These are phyloP conservation scores for Pythium sukuiense DNA, from an alignment of 352 stramenopile species.

Conservation along the genomic window DNA sequence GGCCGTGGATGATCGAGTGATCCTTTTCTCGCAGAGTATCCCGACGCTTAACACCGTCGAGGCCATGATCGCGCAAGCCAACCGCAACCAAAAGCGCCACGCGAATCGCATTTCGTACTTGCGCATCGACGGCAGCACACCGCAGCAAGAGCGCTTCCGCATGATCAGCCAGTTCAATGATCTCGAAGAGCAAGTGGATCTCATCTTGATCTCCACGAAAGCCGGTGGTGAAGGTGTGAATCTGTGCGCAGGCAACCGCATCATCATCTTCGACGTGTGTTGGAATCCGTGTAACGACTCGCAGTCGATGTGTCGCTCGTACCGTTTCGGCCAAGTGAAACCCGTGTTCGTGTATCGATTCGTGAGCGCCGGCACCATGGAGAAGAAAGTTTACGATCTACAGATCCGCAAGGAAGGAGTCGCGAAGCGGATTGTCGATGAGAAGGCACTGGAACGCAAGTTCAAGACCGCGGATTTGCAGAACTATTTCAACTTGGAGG, in stretches of 20 bases:
- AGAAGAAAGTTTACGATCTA: constrained; percentile 92
- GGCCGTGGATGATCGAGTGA: constrained; percentile 76
- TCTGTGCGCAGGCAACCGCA: constrained; percentile 84
- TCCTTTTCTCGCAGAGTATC: constrained; percentile 90
- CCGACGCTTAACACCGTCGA: constrained; percentile 82
- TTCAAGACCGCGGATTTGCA: constrained; percentile 79
- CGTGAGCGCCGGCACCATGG: constrained; percentile 90
- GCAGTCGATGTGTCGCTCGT: constrained; percentile 92
- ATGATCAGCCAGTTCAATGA: constrained; percentile 86
- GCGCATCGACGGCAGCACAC: constrained; percentile 82
- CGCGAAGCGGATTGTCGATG: constrained; percentile 87
- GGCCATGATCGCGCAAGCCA: constrained; percentile 63
- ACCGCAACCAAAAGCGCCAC: constrained; percentile 49
- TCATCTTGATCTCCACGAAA: constrained; percentile 90
- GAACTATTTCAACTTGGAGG: constrained; percentile 84
- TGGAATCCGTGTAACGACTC: constrained; percentile 92
- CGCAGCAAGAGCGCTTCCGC: constrained; percentile 75
- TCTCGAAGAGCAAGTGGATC: constrained; percentile 69
- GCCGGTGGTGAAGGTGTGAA: constrained; percentile 89
- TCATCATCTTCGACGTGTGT: constrained; percentile 92
- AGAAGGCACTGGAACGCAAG: constrained; percentile 81
- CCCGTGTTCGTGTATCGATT: constrained; percentile 93
- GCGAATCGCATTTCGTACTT: constrained; percentile 58
- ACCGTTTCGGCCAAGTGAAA: constrained; percentile 91
- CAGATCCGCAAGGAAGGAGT: constrained; percentile 91